Evolutionary conservation across 257 asterid species (phyloP).

Genomic region (Ballota nigra): DNA sequence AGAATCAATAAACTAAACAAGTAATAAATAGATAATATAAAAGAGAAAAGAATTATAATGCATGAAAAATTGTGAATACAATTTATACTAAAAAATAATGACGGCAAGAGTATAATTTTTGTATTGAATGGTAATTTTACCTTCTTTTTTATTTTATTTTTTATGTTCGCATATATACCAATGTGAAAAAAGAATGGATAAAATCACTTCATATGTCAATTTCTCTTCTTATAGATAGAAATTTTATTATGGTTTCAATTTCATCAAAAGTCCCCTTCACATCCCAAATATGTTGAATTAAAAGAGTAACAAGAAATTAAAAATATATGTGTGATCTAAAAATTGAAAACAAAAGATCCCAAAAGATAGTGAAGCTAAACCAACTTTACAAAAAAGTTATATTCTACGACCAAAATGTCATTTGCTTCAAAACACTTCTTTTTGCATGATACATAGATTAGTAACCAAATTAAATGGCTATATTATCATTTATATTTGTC

Average conservation of each 20-base stretch:
- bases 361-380: constrained; percentile 30
- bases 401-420: not conserved
- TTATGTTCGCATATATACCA: not conserved
- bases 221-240: not conserved
- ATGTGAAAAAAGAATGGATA: not conserved
- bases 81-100: no score
- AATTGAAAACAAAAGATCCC: constrained; percentile 26
- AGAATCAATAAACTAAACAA: no score
- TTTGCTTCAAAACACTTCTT: constrained; percentile 11
- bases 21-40: not conserved
- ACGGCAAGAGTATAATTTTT: no score
- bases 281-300: constrained; percentile 19
- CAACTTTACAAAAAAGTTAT: constrained; percentile 17
- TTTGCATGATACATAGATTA: not conserved
- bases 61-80: no score
- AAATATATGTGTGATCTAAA: not conserved
- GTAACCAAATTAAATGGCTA: not conserved
- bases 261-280: constrained; percentile 6
- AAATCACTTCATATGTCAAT: constrained; percentile 7
- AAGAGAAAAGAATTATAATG: no score
- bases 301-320: not conserved
- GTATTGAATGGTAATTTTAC: not conserved
- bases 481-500: not conserved
- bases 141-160: no score
- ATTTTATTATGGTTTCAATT: not conserved